Evolutionary conservation across 148 eudicot genomes (phyloP).

Genomic region (Talinum fruticosum): DNA sequence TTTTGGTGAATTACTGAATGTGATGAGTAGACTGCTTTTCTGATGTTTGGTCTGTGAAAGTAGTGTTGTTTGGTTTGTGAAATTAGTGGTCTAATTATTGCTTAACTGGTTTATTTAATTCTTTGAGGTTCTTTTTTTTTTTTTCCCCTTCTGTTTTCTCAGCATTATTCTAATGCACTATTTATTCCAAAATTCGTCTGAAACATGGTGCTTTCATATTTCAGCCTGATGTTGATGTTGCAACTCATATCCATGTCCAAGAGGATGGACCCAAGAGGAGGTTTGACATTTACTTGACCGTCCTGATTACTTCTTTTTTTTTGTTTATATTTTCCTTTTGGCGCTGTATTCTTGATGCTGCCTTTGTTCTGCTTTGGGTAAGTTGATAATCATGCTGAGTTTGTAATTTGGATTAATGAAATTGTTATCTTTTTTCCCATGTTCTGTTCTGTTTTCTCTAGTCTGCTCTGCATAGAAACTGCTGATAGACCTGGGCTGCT

Average conservation of each 20-base stretch:
- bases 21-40: too few species aligned
- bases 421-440: neutral
- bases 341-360: neutral
- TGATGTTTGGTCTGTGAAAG: neutral
- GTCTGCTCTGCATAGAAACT: slow-evolving; percentile 88
- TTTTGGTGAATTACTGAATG: neutral
- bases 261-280: slow-evolving; percentile 95
- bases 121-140: neutral
- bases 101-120: neutral
- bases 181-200: neutral
- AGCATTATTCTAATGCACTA: neutral
- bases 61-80: neutral
- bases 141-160: too few species aligned
- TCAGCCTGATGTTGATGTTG: slow-evolving; percentile 83
- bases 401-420: neutral
- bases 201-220: slow-evolving; percentile 12
- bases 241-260: slow-evolving; percentile 78
- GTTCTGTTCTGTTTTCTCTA: slow-evolving; percentile 31
- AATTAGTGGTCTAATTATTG: neutral
- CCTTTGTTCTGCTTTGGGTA: neutral
- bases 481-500: slow-evolving; percentile 90
- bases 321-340: too few species aligned
- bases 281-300: slow-evolving; percentile 29
- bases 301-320: slow-evolving; percentile 3
- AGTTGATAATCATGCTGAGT: neutral